Evolutionary conservation across 108 stramenopile genomes (phyloP).

Genomic region (Epithemia pelagica): DNA sequence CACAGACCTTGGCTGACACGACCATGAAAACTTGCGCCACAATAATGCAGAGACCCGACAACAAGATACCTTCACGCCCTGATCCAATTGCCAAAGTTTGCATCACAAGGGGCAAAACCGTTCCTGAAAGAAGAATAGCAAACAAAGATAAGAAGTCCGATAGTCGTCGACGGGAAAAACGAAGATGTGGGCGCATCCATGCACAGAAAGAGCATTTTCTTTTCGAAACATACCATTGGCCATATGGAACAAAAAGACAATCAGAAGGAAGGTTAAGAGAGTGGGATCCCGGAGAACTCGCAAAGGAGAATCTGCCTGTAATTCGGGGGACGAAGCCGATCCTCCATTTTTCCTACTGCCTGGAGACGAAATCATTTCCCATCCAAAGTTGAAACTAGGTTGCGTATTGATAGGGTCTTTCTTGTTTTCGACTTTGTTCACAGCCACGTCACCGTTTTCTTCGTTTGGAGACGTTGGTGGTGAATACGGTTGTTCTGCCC

Average conservation of each 20-base stretch:
- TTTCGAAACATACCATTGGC: slow-evolving; percentile 44
- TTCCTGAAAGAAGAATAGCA: too few relatives aligned
- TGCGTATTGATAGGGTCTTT: slow-evolving; percentile 20
- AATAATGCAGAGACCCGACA: slow-evolving; percentile 83
- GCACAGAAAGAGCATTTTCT: too few relatives aligned
- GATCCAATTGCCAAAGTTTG: slow-evolving; percentile 78
- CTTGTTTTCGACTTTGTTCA: slow-evolving; percentile 21
- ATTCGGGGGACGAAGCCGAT: slow-evolving; percentile 6
- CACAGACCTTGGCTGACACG: slow-evolving; percentile 65
- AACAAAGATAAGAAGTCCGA: too few relatives aligned
- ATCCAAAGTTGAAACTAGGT: slow-evolving; percentile 60
- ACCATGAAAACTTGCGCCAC: slow-evolving; percentile 85
- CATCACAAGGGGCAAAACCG: slow-evolving; percentile 83
- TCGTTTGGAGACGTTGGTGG: slow-evolving; percentile 10
- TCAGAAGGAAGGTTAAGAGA: slow-evolving; percentile 61
- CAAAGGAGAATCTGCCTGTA: slow-evolving; percentile 61
- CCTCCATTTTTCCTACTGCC: background rate
- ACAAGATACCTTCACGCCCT: slow-evolving; percentile 62
- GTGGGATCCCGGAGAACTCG: slow-evolving; percentile 67
- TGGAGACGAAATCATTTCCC: slow-evolving; percentile 16
- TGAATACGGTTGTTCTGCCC: background rate
- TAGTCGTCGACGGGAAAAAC: too few relatives aligned
- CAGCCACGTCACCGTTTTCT: slow-evolving; percentile 6
- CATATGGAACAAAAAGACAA: slow-evolving; percentile 79
- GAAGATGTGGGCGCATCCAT: too few relatives aligned